Conservation (phyloP, 176 grass and related monocot genomes). For the Alopecurus myosuroides region DNA sequence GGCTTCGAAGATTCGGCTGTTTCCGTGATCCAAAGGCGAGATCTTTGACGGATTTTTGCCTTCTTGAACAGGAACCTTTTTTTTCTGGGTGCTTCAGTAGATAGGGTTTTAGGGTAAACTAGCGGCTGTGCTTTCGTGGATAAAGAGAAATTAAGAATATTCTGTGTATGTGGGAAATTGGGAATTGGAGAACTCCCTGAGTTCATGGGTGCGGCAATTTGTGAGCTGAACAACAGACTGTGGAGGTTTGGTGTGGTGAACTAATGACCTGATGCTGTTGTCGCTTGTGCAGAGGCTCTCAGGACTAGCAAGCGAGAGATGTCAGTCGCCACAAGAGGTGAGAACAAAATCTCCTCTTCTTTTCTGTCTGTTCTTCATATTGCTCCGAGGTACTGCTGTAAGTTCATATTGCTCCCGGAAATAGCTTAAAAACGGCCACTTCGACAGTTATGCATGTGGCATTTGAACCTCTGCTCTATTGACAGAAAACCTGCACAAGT, state of each 20-base stretch:
- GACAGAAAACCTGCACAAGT: neutral
- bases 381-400: neutral
- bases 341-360: neutral
- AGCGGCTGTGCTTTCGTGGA: neutral
- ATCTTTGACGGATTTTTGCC: slow-evolving; percentile 19
- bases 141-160: neutral
- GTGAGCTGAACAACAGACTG: neutral
- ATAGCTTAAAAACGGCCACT: neutral
- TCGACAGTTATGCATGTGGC: neutral
- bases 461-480: slow-evolving; percentile 6
- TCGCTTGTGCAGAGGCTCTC: slow-evolving; percentile 61
- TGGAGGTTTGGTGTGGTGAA: neutral
- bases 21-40: neutral
- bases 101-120: slow-evolving; percentile 18
- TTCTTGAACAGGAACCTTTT: neutral
- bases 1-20: neutral
- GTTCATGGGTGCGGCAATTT: neutral
- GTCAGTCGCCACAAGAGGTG: slow-evolving; percentile 79
- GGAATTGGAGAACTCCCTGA: neutral
- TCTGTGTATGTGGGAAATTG: neutral
- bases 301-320: slow-evolving; percentile 97
- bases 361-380: neutral
- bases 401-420: neutral
- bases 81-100: neutral
- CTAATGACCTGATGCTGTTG: neutral